phyloP scores from a whole-genome alignment of 192 early-diverging fungal genomes.

The Spizellomyces sp. region DNA sequence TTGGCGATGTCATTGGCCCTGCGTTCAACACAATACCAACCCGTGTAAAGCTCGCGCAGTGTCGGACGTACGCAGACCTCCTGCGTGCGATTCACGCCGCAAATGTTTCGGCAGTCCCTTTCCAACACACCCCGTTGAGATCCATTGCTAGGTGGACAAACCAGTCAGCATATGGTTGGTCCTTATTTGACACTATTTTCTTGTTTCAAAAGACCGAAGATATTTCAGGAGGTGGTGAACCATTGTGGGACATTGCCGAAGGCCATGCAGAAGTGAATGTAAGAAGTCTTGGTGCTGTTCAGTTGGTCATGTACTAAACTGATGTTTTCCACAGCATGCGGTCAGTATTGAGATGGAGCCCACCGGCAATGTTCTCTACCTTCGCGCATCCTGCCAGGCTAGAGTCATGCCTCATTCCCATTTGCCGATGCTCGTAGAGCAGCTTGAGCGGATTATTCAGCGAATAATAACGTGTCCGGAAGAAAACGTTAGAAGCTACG shows the following conservation, averaged over 20 bases:
- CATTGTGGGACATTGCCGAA: constrained; percentile 5
- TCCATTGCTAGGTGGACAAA: neutral
- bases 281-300: neutral
- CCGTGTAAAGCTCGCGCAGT: neutral
- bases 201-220: neutral
- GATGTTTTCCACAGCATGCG: constrained; percentile 1
- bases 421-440: constrained; percentile 4
- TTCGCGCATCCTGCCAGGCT: constrained; percentile 3
- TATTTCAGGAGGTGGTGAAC: neutral
- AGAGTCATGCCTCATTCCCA: neutral
- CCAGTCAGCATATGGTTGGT: neutral
- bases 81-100: neutral
- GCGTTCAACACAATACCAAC: constrained; percentile 20
- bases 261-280: constrained; percentile 25
- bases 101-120: neutral
- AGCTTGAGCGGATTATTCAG: constrained; percentile 4
- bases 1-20: constrained; percentile 11
- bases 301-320: constrained; percentile 1
- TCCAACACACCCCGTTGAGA: constrained; percentile 15
- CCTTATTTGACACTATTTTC: constrained; percentile 21
- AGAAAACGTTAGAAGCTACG: neutral
- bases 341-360: constrained; percentile 25
- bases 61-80: constrained; percentile 8
- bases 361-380: neutral
- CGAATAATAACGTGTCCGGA: constrained; percentile 2